phyloP scores from a whole-genome alignment of 768 basidiomycete species.

The Daedaleopsis nitida region DNA sequence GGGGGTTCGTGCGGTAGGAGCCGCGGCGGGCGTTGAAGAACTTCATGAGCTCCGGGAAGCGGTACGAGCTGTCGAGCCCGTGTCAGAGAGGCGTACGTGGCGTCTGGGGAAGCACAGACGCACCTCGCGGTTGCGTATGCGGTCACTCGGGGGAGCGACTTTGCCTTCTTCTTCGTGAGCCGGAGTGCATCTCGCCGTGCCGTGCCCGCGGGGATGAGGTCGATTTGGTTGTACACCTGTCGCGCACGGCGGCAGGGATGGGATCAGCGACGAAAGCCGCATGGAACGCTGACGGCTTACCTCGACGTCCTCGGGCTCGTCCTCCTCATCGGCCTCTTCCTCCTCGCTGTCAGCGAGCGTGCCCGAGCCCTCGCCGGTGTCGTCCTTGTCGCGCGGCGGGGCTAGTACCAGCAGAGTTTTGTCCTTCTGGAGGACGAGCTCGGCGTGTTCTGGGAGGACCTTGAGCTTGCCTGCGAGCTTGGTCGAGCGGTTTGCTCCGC shows the following conservation, averaged over 20 bases:
- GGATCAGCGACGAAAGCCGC: slow-evolving; percentile 1
- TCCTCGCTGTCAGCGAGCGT: slow-evolving; percentile 64
- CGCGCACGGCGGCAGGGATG: background rate
- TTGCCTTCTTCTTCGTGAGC: slow-evolving; percentile 94
- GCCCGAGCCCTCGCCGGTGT: slow-evolving; percentile 30
- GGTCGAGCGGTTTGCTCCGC: slow-evolving; percentile 78
- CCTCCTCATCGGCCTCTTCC: slow-evolving; percentile 60
- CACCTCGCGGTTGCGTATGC: slow-evolving; percentile 94
- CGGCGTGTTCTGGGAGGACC: slow-evolving; percentile 84
- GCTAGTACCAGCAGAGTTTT: slow-evolving; percentile 13
- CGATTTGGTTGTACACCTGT: slow-evolving; percentile 92
- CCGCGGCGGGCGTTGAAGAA: slow-evolving; percentile 84
- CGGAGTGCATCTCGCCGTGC: slow-evolving; percentile 88
- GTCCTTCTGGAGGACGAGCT: slow-evolving; percentile 38
- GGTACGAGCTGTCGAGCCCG: slow-evolving; percentile 73
- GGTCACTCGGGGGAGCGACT: slow-evolving; percentile 89
- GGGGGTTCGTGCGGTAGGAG: slow-evolving; percentile 85
- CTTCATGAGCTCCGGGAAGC: slow-evolving; percentile 83
- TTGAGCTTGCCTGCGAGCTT: slow-evolving; percentile 87
- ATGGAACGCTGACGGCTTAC: slow-evolving; percentile 35
- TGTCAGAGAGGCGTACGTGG: background rate
- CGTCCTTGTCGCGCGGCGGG: slow-evolving; percentile 24
- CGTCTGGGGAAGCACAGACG: slow-evolving; percentile 16
- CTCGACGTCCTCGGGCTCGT: slow-evolving; percentile 64
- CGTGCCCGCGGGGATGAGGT: slow-evolving; percentile 91